A percentile compares a stretch with the other conserved stretches of the same genome.
Conservation (phyloP, 2,329 filamentous ascomycete species). For the Elsinoe fawcettii region DNA sequence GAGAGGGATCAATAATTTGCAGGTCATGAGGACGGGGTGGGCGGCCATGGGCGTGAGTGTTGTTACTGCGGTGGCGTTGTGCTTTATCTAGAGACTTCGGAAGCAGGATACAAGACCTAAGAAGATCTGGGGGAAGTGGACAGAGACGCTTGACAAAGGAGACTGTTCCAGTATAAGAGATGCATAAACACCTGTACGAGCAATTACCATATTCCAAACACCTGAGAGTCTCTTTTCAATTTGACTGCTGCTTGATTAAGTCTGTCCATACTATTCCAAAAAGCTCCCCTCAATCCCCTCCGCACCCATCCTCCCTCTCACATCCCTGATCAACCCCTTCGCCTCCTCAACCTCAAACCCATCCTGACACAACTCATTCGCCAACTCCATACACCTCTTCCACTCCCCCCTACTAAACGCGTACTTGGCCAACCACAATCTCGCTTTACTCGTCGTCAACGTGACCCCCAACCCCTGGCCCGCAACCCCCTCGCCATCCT, state of each 20-base stretch:
- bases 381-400: conserved; percentile 66
- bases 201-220: neutral
- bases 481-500: conserved; percentile 25
- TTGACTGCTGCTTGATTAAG: too few relatives aligned
- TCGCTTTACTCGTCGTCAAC: conserved; percentile 79
- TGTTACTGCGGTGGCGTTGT: conserved; percentile 40
- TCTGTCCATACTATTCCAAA: neutral
- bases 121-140: neutral
- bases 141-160: neutral
- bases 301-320: conserved; percentile 63
- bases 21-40: conserved; percentile 60
- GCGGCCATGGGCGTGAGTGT: conserved; percentile 50
- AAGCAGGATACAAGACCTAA: neutral
- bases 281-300: neutral
- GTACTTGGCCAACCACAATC: conserved; percentile 85
- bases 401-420: conserved; percentile 71
- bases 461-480: conserved; percentile 69
- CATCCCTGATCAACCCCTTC: conserved; percentile 82
- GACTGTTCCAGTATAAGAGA: conserved; percentile 1
- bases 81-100: conserved; percentile 30
- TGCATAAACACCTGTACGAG: neutral
- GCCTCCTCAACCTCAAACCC: conserved; percentile 95
- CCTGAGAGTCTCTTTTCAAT: too few relatives aligned
- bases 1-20: conserved; percentile 53
- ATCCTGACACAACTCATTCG: conserved; percentile 88